Evolutionary conservation across 2,329 filamentous ascomycete species (phyloP).

Genomic region (Fusarium mexicanum): DNA sequence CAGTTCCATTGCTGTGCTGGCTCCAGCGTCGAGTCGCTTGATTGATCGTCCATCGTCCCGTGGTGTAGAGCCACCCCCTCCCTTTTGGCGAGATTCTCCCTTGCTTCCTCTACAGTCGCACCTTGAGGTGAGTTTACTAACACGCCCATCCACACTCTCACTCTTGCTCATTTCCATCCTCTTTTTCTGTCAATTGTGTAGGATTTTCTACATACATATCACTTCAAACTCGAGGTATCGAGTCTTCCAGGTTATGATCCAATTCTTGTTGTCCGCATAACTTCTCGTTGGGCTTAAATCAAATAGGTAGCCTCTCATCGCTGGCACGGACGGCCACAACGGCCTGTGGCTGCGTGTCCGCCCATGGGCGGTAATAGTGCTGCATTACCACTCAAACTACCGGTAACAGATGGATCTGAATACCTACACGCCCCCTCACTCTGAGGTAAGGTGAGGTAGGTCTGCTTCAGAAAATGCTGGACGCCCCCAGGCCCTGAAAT

Average conservation of each 20-base stretch:
- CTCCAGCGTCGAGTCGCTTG: constrained; percentile 37
- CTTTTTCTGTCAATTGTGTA: not conserved
- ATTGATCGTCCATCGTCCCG: constrained; percentile 34
- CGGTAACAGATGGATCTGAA: constrained; percentile 6
- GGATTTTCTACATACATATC: not conserved
- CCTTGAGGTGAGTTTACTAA: constrained; percentile 12
- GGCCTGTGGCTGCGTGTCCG: constrained; percentile 14
- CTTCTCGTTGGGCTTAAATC: not conserved
- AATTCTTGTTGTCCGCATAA: not conserved
- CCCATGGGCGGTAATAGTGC: constrained; percentile 18
- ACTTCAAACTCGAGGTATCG: not conserved
- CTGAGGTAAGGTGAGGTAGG: not conserved
- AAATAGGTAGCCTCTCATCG: not conserved
- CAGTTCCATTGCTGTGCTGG: constrained; percentile 35
- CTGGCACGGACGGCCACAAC: constrained; percentile 10
- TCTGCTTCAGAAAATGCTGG: constrained; percentile 16
- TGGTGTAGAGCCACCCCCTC: constrained; percentile 19
- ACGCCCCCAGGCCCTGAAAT: constrained; percentile 39
- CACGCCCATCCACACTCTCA: constrained; percentile 31
- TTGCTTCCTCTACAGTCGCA: constrained; percentile 32
- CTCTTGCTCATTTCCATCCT: constrained; percentile 11
- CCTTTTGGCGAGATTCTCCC: constrained; percentile 4
- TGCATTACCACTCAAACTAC: constrained; percentile 23
- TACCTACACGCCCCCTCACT: constrained; percentile 17
- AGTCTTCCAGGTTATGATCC: not conserved